These are phyloP conservation scores for Phytophthora citrophthora DNA, from an alignment of 352 stramenopile genomes.

Conservation along the genomic window DNA sequence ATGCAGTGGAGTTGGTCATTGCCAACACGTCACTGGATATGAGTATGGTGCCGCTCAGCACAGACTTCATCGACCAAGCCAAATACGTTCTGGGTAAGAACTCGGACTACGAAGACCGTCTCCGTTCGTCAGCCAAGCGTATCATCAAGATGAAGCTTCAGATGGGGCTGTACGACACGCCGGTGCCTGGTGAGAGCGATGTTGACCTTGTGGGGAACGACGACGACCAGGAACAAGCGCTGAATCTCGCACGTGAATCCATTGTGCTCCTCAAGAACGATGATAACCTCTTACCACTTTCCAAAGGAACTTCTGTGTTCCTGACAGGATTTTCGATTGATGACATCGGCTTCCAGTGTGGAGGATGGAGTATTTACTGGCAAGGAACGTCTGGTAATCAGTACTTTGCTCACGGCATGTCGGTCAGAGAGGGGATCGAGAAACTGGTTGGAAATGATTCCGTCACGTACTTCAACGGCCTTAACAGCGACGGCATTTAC, in stretches of 20 bases:
- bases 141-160: conserved; percentile 75
- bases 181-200: conserved; percentile 50
- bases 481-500: conserved; percentile 32
- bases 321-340: conserved; percentile 63
- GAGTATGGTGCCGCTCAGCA: conserved; percentile 73
- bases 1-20: conserved; percentile 65
- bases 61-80: conserved; percentile 48
- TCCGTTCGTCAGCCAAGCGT: conserved; percentile 55
- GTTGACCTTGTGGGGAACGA: conserved; percentile 45
- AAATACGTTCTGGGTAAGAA: conserved; percentile 45
- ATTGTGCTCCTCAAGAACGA: conserved; percentile 85
- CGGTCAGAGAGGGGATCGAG: conserved; percentile 37
- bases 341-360: conserved; percentile 66
- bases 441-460: conserved; percentile 22
- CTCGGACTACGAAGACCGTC: conserved; percentile 34
- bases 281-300: conserved; percentile 49
- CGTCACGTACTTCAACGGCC: conserved; percentile 46
- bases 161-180: conserved; percentile 64
- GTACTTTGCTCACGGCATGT: conserved; percentile 44
- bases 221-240: conserved; percentile 48
- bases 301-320: conserved; percentile 44
- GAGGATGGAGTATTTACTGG: conserved; percentile 85
- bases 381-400: conserved; percentile 78
- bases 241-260: conserved; percentile 70
- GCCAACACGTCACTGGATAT: conserved; percentile 85